phyloP scores from a whole-genome alignment of 1,139 yeast species.

The Protomyces pachydermus region DNA sequence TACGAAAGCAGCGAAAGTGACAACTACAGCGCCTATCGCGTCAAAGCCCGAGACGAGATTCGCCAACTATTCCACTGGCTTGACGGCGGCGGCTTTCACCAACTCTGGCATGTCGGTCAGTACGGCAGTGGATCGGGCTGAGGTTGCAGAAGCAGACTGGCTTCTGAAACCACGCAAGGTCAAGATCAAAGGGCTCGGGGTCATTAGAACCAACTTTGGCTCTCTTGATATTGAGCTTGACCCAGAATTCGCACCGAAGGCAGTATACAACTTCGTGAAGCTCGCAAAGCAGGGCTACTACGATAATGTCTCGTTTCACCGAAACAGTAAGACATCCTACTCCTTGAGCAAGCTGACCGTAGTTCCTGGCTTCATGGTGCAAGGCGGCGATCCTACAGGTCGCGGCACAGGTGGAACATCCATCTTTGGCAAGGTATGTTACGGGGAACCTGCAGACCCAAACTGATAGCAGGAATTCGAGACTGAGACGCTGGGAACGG shows the following conservation, averaged over 20 bases:
- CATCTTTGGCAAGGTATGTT: constrained; percentile 36
- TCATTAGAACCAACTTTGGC: constrained; percentile 41
- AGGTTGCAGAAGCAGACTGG: constrained; percentile 35
- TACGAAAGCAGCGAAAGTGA: background rate
- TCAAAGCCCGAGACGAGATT: background rate
- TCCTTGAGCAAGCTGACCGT: background rate
- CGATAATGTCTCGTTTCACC: constrained; percentile 45
- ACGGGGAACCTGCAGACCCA: background rate
- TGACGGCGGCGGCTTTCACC: constrained; percentile 40
- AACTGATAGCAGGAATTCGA: constrained; percentile 37
- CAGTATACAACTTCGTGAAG: constrained; percentile 46
- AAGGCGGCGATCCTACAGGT: constrained; percentile 52
- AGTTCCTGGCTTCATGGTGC: constrained; percentile 49
- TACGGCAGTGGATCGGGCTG: constrained; percentile 35
- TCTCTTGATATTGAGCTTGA: constrained; percentile 40
- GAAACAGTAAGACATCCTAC: constrained; percentile 36
- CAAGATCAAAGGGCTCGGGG: constrained; percentile 38
- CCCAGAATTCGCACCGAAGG: constrained; percentile 43
- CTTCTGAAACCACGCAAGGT: constrained; percentile 38
- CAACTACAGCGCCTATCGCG: background rate
- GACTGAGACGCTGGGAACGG: constrained; percentile 58
- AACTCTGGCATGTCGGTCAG: constrained; percentile 38
- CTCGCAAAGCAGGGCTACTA: constrained; percentile 44
- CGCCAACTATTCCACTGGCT: constrained; percentile 36
- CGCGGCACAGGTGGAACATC: constrained; percentile 46